phyloP scores from a whole-genome alignment of 2,329 filamentous ascomycete genomes.

The Rutstroemia sydowiana region DNA sequence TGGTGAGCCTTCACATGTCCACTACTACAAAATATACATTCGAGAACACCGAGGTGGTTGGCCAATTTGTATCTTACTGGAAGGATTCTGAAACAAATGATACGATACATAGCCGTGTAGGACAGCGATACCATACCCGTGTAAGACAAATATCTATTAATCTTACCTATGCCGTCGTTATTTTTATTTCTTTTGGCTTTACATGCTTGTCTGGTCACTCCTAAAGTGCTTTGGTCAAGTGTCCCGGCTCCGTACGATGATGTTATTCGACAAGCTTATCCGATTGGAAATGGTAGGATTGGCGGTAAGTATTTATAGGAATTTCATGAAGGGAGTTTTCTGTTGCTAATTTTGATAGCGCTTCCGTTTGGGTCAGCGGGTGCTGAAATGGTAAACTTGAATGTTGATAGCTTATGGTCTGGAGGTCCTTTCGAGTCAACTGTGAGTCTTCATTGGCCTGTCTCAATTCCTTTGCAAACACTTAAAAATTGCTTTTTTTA shows the following conservation, averaged over 20 bases:
- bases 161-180: no score
- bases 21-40: no score
- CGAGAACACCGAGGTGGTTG: no score
- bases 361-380: conserved; percentile 39
- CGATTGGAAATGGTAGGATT: conserved; percentile 42
- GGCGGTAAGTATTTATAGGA: conserved; percentile 28
- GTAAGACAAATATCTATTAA: no score
- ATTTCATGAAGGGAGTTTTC: background rate
- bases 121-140: no score
- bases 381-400: conserved; percentile 37
- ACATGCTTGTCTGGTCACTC: no score
- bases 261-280: conserved; percentile 35
- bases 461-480: background rate
- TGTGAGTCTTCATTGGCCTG: no score
- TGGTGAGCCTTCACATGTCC: no score
- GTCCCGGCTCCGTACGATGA: conserved; percentile 14
- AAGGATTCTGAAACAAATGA: no score
- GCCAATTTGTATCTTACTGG: no score
- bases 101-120: no score
- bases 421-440: conserved; percentile 40
- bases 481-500: background rate
- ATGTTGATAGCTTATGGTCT: conserved; percentile 35
- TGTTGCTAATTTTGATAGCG: conserved; percentile 19
- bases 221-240: conserved; percentile 18
- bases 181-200: no score